Evolutionary conservation across 179 eudicot genomes (phyloP), one percentile per base, ranked within the genome.

Genomic region (Pouteria campechiana): DNA sequence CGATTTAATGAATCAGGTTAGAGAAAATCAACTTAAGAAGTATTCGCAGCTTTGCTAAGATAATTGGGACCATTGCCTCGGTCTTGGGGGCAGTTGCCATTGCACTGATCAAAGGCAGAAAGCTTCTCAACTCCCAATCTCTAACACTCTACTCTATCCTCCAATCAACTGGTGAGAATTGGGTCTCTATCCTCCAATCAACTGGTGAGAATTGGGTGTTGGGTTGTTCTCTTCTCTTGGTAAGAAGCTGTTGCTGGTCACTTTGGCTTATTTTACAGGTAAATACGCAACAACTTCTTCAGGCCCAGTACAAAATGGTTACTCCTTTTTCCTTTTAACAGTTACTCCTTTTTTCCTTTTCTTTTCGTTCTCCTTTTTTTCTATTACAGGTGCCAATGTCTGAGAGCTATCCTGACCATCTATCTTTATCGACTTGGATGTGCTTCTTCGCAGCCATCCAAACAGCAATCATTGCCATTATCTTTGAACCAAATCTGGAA

Each of bases 231-330:
- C 51, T 52, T 19, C 60, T 78, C 48, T 67, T 78, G 17, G 73
- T 34, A 32, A 70, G 71, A 55, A 39, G 44, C 40, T 57, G 64
- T 42, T 67, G 70, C 45, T 74, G 78, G 81, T 68, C 89, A 2
- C 0, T 68, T 34, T 80, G 83, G 83, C 78, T 80, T 9, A 70
- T 80, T 52, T 44, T 76, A 29, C 89, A 73, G 78, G 89, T 79
- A 55, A 6, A 16, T n/a, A n/a, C n/a, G n/a, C 2, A 24, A 8
- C 37, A 18, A 7, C 3, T 24, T 44, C 17, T 11, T 27, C 6
- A 1, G 4, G 5, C 10, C 5, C 20, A 17, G 6, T 17, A 40
- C 8, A 34, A 7, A 40, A 25, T 6, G 2, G 3, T 13, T 19
- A 11, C 24, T 11, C 10, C n/a, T n/a, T n/a, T n/a, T n/a, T n/a